Evolutionary conservation across 441 rosid genomes (phyloP), one percentile per base, ranked within the genome.

Genomic region (California macrophylla): DNA sequence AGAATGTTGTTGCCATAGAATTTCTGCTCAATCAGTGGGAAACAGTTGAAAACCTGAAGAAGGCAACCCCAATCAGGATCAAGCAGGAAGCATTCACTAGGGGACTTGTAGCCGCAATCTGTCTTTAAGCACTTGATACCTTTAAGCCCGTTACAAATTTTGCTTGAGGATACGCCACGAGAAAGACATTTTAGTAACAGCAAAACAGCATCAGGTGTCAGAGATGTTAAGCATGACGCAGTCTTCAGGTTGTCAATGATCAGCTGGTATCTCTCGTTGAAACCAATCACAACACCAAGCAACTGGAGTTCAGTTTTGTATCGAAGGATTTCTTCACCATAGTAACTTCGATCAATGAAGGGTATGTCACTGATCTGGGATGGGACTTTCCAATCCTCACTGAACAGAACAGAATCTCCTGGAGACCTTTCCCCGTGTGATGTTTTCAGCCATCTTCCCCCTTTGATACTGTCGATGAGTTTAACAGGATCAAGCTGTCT

Each of bases 61-160:
- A 87, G 82, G 42, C 78, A 79, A 40, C 85, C 85, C 91, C 92
- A 86, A 45, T 81, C 80, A 7, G 78, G 74, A 76, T 89, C 86
- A 45, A 69, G 65, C 71, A 84, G 66, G 79, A 80, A 90, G 74
- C 94, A 83, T 6, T 86, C 89, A 6, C 70, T 71, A 1, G 91
- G 90, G 4, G 29, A 26, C 71, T 62, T 85, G 74, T 72, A 85
- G n/a, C 89, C 92, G 0, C 38, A 24, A 47, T 66, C 73, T 0
- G 93, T 89, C 80, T 76, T 85, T 77, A 90, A 26, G 69, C 89
- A 86, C 65, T 47, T 79, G 0, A 66, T n/a, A 50, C 21, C 42
- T 68, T 36, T 50, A 60, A 86, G 72, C 12, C 79, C 25, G 0
- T 34, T 54, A 18, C 77, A 77, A 36, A 85, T 24, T 50, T 63